Evolutionary conservation across 2,329 filamentous ascomycete species (phyloP), one percentile per base, ranked within the genome.

Genomic region (Trichoderma sp.): DNA sequence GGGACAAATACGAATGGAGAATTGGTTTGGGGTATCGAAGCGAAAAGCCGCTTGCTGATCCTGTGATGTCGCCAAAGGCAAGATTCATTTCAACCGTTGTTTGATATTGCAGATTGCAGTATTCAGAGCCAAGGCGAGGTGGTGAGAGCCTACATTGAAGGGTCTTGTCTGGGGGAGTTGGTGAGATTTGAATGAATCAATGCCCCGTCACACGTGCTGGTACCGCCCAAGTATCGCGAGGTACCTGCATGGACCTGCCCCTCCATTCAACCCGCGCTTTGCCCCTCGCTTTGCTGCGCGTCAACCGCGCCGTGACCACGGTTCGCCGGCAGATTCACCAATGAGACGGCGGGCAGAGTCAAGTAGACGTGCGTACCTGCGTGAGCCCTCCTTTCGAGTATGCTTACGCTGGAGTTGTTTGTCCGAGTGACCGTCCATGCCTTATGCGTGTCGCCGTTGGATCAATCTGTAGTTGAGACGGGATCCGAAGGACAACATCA

Each of bases 301-400:
- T 65, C 56, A 72, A 47, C n/a, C 58, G 66, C 71, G 60, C 71
- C 71, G 43, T 60, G 71, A 68, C 71, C 70, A 72, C 71, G 66
- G 67, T 71, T 64, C 60, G 67, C 56, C n/a, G 47, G 32, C 30
- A 47, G 57, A 57, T 58, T 68, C 71, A 58, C 71, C 64, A 72
- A 72, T 72, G 57, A 47, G 64, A 62, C 21, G 57, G 32, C 56
- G 18, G 26, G 36, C 15, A 24, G 56, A 47, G 26, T n/a, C 21
- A 36, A 28, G 57, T 51, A 61, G 56, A 60, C 34, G 7, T 69
- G 57, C 66, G 66, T 69, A 70, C 67, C 67, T 70, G 67, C 67
- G 67, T 70, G 67, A 62, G 43, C 57, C 36, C 15, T 36, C 15
- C 18, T 4, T 6, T 14, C 32, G 32, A 34, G 32, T 9, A 53